phyloP scores from a whole-genome alignment of 805 yeast species.

The Monosporozyma yasuniensis region DNA sequence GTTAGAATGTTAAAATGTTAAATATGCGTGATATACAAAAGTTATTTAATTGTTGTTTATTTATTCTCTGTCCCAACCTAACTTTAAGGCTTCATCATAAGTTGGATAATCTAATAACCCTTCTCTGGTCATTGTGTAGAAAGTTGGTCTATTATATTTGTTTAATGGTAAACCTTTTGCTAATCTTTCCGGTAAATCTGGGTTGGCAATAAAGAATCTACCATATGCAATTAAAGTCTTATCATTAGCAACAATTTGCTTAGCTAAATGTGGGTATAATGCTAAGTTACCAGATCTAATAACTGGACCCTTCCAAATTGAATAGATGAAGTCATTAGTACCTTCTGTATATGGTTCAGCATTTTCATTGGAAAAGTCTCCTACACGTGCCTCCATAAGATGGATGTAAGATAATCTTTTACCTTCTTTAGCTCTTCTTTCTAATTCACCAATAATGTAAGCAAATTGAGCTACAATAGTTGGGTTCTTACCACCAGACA shows the following conservation, averaged over 20 bases:
- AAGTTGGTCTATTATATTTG: constrained; percentile 38
- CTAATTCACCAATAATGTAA: constrained; percentile 20
- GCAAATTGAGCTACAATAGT: constrained; percentile 33
- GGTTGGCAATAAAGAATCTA: constrained; percentile 42
- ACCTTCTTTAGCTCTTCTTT: constrained; percentile 19
- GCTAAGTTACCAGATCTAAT: constrained; percentile 32
- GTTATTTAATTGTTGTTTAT: too few species aligned
- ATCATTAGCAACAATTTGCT: constrained; percentile 26
- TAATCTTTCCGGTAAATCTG: constrained; percentile 41
- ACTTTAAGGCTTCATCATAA: constrained; percentile 12
- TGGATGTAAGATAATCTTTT: constrained; percentile 34
- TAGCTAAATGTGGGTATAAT: constrained; percentile 13
- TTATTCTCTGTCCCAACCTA: constrained; percentile 1
- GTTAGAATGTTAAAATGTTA: too few species aligned
- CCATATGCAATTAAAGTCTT: constrained; percentile 38
- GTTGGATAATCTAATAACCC: constrained; percentile 38
- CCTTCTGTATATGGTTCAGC: constrained; percentile 22
- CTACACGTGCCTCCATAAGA: constrained; percentile 36
- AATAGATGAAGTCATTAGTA: constrained; percentile 29
- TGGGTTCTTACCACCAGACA: constrained; percentile 32
- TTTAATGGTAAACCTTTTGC: constrained; percentile 32
- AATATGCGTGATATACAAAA: too few species aligned
- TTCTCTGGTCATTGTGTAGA: constrained; percentile 31
- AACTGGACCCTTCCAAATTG: constrained; percentile 38
- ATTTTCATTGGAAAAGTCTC: constrained; percentile 11